Evolutionary conservation across 1,139 yeast genomes (phyloP).

Genomic region (Chernovozyma aurita): DNA sequence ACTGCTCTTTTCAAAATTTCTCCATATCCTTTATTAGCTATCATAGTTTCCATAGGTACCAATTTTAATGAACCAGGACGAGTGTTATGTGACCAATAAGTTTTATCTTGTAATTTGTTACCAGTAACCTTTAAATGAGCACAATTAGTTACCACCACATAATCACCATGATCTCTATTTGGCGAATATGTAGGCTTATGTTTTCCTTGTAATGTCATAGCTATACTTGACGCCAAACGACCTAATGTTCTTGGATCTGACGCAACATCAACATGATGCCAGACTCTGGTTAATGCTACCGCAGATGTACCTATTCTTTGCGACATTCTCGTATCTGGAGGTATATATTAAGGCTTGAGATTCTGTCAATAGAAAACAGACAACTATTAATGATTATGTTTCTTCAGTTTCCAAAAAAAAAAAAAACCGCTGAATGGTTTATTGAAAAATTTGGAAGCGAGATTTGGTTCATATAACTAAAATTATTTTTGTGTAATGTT

Average conservation of each 20-base stretch:
- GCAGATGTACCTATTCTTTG: conserved; percentile 60
- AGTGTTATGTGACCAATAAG: conserved; percentile 88
- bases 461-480: too few species aligned
- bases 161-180: conserved; percentile 86
- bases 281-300: conserved; percentile 75
- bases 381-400: too few species aligned
- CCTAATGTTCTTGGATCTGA: conserved; percentile 84
- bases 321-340: conserved; percentile 43
- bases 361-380: too few species aligned
- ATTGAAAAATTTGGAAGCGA: not conserved
- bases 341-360: too few species aligned
- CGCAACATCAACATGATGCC: conserved; percentile 96
- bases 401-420: too few species aligned
- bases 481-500: not conserved
- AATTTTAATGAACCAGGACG: conserved; percentile 88
- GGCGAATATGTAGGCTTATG: conserved; percentile 86
- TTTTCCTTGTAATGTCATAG: conserved; percentile 86
- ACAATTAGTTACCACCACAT: conserved; percentile 94
- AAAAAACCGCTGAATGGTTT: not conserved
- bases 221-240: conserved; percentile 85
- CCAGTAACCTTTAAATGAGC: conserved; percentile 78
- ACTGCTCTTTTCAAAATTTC: conserved; percentile 85
- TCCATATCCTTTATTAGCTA: conserved; percentile 76
- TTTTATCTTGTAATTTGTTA: conserved; percentile 72
- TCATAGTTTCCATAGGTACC: conserved; percentile 74